phyloP scores from a whole-genome alignment of 306 rosid species.

The Prunus fruticosa region DNA sequence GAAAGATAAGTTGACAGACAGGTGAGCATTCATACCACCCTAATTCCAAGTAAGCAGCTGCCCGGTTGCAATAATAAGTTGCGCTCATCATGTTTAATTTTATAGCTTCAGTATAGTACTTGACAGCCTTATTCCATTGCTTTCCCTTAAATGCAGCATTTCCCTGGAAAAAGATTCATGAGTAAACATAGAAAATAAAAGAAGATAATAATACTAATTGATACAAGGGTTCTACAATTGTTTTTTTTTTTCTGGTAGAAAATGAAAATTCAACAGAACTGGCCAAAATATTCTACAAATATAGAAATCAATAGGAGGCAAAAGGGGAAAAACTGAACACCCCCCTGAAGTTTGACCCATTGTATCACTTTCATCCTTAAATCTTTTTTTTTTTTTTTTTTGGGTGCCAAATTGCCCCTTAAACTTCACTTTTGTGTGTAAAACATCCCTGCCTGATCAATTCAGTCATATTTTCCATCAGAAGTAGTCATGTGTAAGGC shows the following conservation, averaged over 20 bases:
- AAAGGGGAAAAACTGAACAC: neutral
- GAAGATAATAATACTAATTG: neutral
- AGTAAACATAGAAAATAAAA: neutral
- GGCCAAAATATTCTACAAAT: neutral
- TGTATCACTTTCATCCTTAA: neutral
- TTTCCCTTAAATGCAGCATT: constrained; percentile 78
- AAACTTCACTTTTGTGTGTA: too few species aligned
- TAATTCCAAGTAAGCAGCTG: constrained; percentile 77
- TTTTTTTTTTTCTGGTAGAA: neutral
- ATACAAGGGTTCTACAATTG: neutral
- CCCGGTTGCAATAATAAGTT: constrained; percentile 80
- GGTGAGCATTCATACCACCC: constrained; percentile 57
- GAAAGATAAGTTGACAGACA: constrained; percentile 14
- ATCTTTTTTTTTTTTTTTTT: too few species aligned
- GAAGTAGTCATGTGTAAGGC: too few species aligned
- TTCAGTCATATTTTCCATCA: too few species aligned
- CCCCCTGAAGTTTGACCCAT: neutral
- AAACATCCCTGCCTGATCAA: too few species aligned
- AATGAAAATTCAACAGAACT: neutral
- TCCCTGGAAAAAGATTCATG: constrained; percentile 51
- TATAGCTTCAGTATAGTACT: constrained; percentile 72
- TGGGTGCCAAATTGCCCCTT: neutral
- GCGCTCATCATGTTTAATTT: constrained; percentile 54
- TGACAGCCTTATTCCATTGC: constrained; percentile 74
- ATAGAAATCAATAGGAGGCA: neutral